phyloP scores from a whole-genome alignment of 768 basidiomycete species.

The Hydnomerulius pinastri region DNA sequence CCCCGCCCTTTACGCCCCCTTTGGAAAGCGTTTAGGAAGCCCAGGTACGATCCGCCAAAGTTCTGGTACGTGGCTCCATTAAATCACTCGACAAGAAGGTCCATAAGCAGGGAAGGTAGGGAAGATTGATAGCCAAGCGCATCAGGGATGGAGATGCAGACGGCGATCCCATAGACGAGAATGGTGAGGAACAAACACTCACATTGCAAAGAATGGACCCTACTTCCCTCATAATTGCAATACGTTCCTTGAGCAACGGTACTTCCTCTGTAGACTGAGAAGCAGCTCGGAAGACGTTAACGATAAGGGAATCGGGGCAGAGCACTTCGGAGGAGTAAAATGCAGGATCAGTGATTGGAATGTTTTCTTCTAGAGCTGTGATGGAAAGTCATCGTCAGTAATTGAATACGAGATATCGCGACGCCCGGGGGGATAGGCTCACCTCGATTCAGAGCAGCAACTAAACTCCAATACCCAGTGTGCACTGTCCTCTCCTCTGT shows the following conservation, averaged over 20 bases:
- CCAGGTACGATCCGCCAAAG: slow-evolving; percentile 71
- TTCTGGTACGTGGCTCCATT: slow-evolving; percentile 37
- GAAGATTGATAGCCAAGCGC: neutral
- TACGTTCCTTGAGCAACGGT: slow-evolving; percentile 71
- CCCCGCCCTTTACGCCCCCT: slow-evolving; percentile 51
- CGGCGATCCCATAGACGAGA: neutral
- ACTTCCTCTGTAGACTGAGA: slow-evolving; percentile 59
- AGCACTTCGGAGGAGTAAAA: slow-evolving; percentile 73
- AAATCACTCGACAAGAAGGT: neutral
- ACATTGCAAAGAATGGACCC: slow-evolving; percentile 73
- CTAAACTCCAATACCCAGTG: slow-evolving; percentile 87
- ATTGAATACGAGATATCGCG: too few species aligned
- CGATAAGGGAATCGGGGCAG: slow-evolving; percentile 73
- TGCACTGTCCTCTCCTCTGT: slow-evolving; percentile 51
- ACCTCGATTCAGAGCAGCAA: slow-evolving; percentile 86
- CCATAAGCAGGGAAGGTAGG: too few species aligned
- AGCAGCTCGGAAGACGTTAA: slow-evolving; percentile 66
- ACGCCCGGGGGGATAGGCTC: too few species aligned
- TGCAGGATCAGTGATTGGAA: slow-evolving; percentile 76
- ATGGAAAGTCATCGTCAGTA: too few species aligned
- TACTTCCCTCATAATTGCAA: slow-evolving; percentile 76
- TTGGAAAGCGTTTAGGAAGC: slow-evolving; percentile 65
- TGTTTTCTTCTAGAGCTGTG: slow-evolving; percentile 71
- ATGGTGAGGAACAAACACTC: slow-evolving; percentile 24
- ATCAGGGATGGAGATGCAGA: neutral